These are phyloP conservation scores for Cymbopogon citratus DNA, from an alignment of 176 grass and related monocot genomes.

Conservation along the genomic window DNA sequence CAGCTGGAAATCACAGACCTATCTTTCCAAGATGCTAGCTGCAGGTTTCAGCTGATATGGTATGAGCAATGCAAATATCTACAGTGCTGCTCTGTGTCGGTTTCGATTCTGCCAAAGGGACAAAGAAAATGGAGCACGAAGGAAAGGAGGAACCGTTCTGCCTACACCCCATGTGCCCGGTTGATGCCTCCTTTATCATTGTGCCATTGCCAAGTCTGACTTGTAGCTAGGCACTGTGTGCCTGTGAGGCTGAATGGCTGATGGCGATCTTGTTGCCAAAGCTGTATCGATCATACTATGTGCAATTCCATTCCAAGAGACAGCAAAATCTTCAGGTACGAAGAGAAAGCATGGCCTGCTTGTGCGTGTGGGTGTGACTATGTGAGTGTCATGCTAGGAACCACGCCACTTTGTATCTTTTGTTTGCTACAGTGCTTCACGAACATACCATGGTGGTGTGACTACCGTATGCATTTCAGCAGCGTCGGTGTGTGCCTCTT, in stretches of 20 bases:
- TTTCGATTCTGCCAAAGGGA: conserved; percentile 32
- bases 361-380: neutral
- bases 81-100: conserved; percentile 9
- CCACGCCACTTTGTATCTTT: neutral
- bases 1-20: neutral
- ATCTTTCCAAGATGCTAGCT: neutral
- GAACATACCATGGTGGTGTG: neutral
- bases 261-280: neutral
- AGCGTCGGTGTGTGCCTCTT: neutral
- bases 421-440: neutral
- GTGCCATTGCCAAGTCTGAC: neutral
- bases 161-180: conserved; percentile 13
- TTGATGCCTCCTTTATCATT: conserved; percentile 20
- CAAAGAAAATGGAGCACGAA: conserved; percentile 28
- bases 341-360: neutral
- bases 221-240: conserved; percentile 8
- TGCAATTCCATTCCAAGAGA: conserved; percentile 3
- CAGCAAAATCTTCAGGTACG: neutral
- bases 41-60: neutral
- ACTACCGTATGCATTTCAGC: neutral
- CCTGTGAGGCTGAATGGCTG: neutral
- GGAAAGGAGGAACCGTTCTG: conserved; percentile 20
- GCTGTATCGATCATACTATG: neutral
- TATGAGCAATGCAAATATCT: neutral
- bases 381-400: neutral